These are phyloP conservation scores for Hypoxylon subgilvum DNA, from an alignment of 495 filamentous ascomycete species.

Conservation along the genomic window DNA sequence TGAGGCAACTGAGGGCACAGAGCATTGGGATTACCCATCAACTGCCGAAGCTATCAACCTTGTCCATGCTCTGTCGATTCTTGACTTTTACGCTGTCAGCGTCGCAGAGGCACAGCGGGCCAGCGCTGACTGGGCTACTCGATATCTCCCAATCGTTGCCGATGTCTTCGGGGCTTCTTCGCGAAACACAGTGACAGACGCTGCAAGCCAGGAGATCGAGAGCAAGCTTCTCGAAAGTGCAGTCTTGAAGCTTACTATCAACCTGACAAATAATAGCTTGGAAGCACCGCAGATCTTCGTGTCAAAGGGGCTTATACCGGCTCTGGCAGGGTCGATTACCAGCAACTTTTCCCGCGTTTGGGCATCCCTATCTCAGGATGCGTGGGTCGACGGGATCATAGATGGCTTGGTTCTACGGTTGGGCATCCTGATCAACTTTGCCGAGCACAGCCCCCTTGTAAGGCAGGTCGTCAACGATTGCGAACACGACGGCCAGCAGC, in stretches of 20 bases:
- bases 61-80: conserved; percentile 46
- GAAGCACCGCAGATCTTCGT: conserved; percentile 71
- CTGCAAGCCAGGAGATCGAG: conserved; percentile 40
- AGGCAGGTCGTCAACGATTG: conserved; percentile 40
- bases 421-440: conserved; percentile 87
- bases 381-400: conserved; percentile 52
- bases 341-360: conserved; percentile 52
- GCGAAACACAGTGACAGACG: conserved; percentile 1
- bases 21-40: conserved; percentile 44
- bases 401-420: conserved; percentile 79
- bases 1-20: conserved; percentile 40
- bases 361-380: conserved; percentile 45
- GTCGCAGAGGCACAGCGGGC: conserved; percentile 44
- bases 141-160: conserved; percentile 51
- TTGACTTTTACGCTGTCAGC: conserved; percentile 52
- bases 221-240: conserved; percentile 46
- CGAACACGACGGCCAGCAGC: conserved; percentile 35
- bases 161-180: conserved; percentile 43
- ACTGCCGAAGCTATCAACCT: conserved; percentile 46
- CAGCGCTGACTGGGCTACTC: conserved; percentile 44
- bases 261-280: conserved; percentile 83
- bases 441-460: conserved; percentile 64
- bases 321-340: conserved; percentile 55
- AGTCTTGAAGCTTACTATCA: conserved; percentile 76
- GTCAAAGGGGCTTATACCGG: conserved; percentile 59